These are phyloP conservation scores for Strigomonas culicis DNA, from an alignment of 208 protist species.

Conservation along the genomic window DNA sequence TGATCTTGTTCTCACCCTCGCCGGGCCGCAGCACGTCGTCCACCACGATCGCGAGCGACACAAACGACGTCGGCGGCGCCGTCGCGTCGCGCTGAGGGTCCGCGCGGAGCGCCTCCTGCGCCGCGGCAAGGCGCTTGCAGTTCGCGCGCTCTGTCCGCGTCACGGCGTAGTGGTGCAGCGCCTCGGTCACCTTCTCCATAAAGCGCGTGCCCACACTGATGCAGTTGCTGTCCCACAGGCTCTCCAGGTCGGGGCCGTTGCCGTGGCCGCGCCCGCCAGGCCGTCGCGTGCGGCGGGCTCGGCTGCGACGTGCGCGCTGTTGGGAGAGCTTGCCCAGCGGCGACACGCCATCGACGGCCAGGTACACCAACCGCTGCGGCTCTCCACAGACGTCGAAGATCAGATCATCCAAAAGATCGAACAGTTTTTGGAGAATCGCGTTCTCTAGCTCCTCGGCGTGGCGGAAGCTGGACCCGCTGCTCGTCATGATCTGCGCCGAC, in stretches of 20 bases:
- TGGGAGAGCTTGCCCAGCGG: conserved; percentile 99
- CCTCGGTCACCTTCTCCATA: conserved; percentile 74
- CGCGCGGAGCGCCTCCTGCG: not conserved
- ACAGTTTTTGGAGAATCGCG: conserved; percentile 60
- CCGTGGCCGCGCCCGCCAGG: not conserved
- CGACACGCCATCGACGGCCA: conserved; percentile 96
- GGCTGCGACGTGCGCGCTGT: conserved; percentile 95
- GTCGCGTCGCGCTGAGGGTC: not conserved
- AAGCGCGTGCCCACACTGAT: conserved; percentile 85
- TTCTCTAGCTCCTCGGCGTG: conserved; percentile 58
- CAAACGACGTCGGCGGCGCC: conserved; percentile 11
- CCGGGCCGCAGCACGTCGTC: conserved; percentile 95
- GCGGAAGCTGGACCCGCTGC: conserved; percentile 27
- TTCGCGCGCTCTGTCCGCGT: conserved; percentile 85
- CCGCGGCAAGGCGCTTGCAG: conserved; percentile 42
- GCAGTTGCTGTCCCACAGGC: conserved; percentile 79
- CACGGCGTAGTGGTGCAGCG: conserved; percentile 75
- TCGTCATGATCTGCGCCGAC: conserved; percentile 52
- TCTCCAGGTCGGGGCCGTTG: conserved; percentile 22
- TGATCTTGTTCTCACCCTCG: conserved; percentile 95
- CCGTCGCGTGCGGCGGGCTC: conserved; percentile 37
- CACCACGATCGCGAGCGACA: conserved; percentile 88
- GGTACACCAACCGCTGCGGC: conserved; percentile 95
- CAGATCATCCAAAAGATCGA: conserved; percentile 79
- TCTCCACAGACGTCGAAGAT: conserved; percentile 76